Percentiles rank a stretch among this genome's conserved stretches.
These are phyloP conservation scores for Russula olivacea DNA, from an alignment of 768 basidiomycete species.

Conservation along the genomic window DNA sequence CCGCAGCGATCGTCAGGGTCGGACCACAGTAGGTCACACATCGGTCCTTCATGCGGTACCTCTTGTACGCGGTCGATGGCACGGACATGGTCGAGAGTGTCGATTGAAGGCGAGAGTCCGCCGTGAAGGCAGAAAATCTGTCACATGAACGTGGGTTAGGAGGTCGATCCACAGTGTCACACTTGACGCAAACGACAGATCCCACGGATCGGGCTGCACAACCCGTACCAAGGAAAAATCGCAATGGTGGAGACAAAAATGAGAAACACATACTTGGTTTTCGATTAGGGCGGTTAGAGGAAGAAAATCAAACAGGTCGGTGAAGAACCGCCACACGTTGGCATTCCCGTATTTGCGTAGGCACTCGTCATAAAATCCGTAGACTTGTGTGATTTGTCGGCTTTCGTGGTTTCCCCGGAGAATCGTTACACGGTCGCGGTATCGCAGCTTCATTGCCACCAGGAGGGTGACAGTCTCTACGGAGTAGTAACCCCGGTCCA, in stretches of 20 bases:
- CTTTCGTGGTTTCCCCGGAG: conserved; percentile 98
- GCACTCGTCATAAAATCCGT: conserved; percentile 99
- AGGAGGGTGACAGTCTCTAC: conserved; percentile 98
- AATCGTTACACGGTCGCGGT: conserved; percentile 97
- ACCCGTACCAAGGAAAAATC: neutral
- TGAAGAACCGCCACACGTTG: conserved; percentile 99
- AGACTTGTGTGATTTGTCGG: conserved; percentile 99
- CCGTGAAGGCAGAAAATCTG: conserved; percentile 99
- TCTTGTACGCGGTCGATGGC: conserved; percentile 99
- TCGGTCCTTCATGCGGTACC: conserved; percentile 98
- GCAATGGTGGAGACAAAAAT: conserved; percentile 1
- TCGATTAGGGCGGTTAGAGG: conserved; percentile 97
- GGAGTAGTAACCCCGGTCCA: conserved; percentile 98
- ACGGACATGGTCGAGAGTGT: conserved; percentile 98
- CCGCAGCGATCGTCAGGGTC: conserved; percentile 99
- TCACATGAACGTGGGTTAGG: conserved; percentile 17
- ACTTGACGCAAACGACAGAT: conserved; percentile 1
- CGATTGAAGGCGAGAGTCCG: conserved; percentile 96
- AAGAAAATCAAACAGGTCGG: conserved; percentile 96
- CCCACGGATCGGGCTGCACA: conserved; percentile 8
- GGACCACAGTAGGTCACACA: conserved; percentile 99
- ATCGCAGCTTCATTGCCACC: conserved; percentile 94
- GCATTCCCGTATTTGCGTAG: conserved; percentile 99
- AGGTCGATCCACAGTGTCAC: neutral
- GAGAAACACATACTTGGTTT: conserved; percentile 76